Conservation (phyloP, 2,329 filamentous ascomycete genomes). For the Westerdykella ornata region DNA sequence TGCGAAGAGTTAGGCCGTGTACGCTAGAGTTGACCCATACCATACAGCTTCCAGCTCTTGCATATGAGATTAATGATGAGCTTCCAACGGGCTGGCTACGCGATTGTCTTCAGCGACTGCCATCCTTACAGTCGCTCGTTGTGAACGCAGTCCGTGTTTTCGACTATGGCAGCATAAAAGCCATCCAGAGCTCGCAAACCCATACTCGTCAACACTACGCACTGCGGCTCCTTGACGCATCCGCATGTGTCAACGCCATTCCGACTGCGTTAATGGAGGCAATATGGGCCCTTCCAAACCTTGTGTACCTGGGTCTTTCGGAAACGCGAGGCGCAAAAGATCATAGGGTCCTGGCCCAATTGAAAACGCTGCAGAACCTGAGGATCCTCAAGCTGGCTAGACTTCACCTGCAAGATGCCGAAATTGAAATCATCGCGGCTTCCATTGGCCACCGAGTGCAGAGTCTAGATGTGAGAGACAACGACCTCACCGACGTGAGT, state of each 20-base stretch:
- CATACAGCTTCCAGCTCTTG: slow-evolving; percentile 53
- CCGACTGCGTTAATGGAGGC: slow-evolving; percentile 48
- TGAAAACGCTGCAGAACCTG: slow-evolving; percentile 45
- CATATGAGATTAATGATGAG: slow-evolving; percentile 55
- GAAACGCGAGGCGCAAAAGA: slow-evolving; percentile 47
- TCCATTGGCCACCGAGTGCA: slow-evolving; percentile 49
- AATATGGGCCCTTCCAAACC: slow-evolving; percentile 46
- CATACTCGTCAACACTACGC: slow-evolving; percentile 45
- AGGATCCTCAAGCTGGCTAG: slow-evolving; percentile 53
- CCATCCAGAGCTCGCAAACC: background rate
- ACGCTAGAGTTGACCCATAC: slow-evolving; percentile 55
- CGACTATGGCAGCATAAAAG: slow-evolving; percentile 50
- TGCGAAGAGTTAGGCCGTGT: slow-evolving; percentile 48
- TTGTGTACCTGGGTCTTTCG: slow-evolving; percentile 55
- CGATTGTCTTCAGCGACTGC: slow-evolving; percentile 53
- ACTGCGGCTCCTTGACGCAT: slow-evolving; percentile 52
- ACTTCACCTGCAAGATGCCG: slow-evolving; percentile 48
- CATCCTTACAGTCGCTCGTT: slow-evolving; percentile 53
- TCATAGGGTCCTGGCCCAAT: slow-evolving; percentile 42
- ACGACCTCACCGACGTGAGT: slow-evolving; percentile 51
- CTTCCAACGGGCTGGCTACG: slow-evolving; percentile 54
- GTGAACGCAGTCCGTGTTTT: slow-evolving; percentile 56
- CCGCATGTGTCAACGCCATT: slow-evolving; percentile 53
- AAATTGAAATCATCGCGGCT: slow-evolving; percentile 47
- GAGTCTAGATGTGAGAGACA: slow-evolving; percentile 52